These are phyloP conservation scores for Atalantia buxifolia DNA, from an alignment of 345 rosid species.

Conservation along the genomic window DNA sequence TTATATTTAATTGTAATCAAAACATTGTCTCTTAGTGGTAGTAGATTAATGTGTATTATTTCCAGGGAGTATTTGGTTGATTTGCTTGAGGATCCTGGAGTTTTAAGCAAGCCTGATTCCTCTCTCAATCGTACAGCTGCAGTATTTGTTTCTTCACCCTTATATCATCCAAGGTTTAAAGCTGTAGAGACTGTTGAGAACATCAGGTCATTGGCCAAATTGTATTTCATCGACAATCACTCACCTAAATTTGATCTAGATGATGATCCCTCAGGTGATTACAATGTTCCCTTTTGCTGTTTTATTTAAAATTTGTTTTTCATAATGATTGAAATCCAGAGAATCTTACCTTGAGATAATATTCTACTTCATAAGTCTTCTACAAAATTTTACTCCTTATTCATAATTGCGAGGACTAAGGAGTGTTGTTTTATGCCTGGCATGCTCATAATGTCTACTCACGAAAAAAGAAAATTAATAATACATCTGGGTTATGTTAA, in stretches of 20 bases:
- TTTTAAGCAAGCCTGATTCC: conserved; percentile 47
- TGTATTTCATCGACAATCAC: conserved; percentile 35
- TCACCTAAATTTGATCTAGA: conserved; percentile 30
- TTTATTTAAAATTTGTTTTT: neutral
- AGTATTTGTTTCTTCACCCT: conserved; percentile 45
- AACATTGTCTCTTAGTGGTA: neutral
- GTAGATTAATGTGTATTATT: conserved; percentile 9
- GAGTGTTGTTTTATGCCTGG: neutral
- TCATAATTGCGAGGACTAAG: neutral
- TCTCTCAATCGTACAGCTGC: conserved; percentile 44
- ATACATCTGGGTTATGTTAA: too few species aligned
- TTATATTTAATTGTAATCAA: neutral
- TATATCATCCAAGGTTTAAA: conserved; percentile 48
- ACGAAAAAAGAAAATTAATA: too few species aligned
- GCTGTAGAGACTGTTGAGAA: conserved; percentile 29
- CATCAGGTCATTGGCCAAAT: conserved; percentile 41
- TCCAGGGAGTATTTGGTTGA: conserved; percentile 59
- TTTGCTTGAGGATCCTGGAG: conserved; percentile 44
- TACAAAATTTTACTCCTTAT: neutral
- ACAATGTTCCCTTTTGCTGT: neutral
- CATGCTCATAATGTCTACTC: neutral
- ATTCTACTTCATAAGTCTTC: neutral
- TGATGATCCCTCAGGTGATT: conserved; percentile 39
- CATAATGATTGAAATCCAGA: neutral
- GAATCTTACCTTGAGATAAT: conserved; percentile 1